Conservation (phyloP, 2,329 filamentous ascomycete species). For the Westerdykella aurantiaca region DNA sequence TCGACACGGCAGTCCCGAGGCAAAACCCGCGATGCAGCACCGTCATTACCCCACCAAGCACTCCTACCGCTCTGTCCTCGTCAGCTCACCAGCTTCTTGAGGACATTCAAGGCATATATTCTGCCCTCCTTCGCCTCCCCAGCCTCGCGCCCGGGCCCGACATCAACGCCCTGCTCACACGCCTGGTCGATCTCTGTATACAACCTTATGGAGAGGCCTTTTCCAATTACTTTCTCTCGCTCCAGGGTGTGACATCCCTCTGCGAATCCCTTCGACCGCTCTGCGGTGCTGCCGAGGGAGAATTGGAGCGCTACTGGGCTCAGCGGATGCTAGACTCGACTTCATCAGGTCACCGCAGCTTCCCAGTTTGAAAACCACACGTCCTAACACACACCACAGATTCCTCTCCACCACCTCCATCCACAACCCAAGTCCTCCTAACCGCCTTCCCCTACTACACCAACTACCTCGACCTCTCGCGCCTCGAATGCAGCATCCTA, state of each 20-base stretch:
- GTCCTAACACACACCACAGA: not conserved
- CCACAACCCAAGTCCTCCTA: constrained; percentile 20
- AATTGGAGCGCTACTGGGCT: constrained; percentile 45
- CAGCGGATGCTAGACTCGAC: constrained; percentile 23
- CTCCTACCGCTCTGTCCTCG: constrained; percentile 14
- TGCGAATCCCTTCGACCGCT: constrained; percentile 38
- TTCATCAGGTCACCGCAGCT: not conserved
- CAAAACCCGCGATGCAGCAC: too few species aligned
- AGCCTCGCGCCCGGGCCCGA: constrained; percentile 27
- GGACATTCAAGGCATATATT: constrained; percentile 19
- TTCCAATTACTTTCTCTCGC: constrained; percentile 23
- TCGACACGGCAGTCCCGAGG: too few species aligned
- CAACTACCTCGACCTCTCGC: constrained; percentile 47
- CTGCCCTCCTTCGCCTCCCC: constrained; percentile 9
- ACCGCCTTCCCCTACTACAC: constrained; percentile 45
- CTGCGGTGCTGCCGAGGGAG: constrained; percentile 43
- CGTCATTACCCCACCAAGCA: constrained; percentile 15
- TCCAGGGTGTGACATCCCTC: constrained; percentile 28
- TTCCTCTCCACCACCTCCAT: not conserved
- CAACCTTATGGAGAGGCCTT: constrained; percentile 17
- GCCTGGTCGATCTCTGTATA: constrained; percentile 37
- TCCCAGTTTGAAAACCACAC: too few species aligned
- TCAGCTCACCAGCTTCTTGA: constrained; percentile 16
- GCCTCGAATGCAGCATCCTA: constrained; percentile 43
- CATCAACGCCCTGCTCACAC: constrained; percentile 34